Evolutionary conservation across 352 stramenopile genomes (phyloP), one percentile per base, ranked within the genome.

Genomic region (Phytophthora capsici): DNA sequence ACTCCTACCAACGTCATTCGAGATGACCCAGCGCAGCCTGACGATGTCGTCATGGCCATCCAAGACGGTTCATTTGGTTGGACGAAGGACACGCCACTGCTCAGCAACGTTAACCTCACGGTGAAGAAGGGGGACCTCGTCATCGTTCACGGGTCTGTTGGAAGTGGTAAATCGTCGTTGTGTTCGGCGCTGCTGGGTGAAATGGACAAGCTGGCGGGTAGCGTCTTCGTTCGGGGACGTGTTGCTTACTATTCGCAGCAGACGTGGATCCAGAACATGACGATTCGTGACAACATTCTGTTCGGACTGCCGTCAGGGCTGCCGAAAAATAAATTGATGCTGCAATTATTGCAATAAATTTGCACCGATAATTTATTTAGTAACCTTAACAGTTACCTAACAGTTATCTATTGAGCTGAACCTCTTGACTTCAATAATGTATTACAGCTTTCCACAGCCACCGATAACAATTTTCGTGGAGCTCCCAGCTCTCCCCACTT

Each of bases 241-340:
- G 64, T 84, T 6, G 77, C 75, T 47, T 96, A 92, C 69, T 93
- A 84, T 46, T 77, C 87, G n/a, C 91, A 98, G 68, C 75, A 89
- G 30, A 72, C 91, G 37, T 98, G 96, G 77, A 98, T 99, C 54
- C 83, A 98, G 65, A 99, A 99, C 80, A 93, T 89, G 56, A 96
- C 90, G 14, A 69, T 99, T 12, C 73, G 77, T 13, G 84, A 97
- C 41, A 99, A 99, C 75, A 95, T 99, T 57, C 67, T 98, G 1
- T 99, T 98, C 67, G 91, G 91, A 25, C 52, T 77, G n/a, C n/a
- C n/a, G n/a, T n/a, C n/a, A n/a, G n/a, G n/a, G n/a, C n/a, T n/a
- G n/a, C n/a, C n/a, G n/a, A n/a, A n/a, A n/a, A n/a, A n/a, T n/a
- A n/a, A n/a, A n/a, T n/a, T n/a, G n/a, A n/a, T n/a, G n/a, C n/a